Evolutionary conservation across 805 yeast species (phyloP).

Genomic region (Metschnikowia cubensis): DNA sequence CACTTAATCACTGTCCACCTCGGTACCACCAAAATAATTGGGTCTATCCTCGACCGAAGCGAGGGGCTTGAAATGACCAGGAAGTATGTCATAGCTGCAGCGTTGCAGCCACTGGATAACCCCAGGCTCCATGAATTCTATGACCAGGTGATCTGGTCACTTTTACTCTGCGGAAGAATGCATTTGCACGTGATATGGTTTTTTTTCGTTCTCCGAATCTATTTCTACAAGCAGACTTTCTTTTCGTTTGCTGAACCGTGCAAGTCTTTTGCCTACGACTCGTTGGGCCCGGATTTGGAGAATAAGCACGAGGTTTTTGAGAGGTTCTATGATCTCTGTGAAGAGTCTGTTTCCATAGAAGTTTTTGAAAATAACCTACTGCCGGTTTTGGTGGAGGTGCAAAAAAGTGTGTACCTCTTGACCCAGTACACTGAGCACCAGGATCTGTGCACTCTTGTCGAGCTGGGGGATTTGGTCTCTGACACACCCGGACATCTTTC

Average conservation of each 20-base stretch:
- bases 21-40: background rate
- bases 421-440: background rate
- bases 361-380: background rate
- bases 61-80: constrained; percentile 11
- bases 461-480: background rate
- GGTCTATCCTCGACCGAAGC: constrained; percentile 1
- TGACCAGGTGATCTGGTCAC: constrained; percentile 17
- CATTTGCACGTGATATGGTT: constrained; percentile 6
- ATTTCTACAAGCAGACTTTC: constrained; percentile 4
- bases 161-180: constrained; percentile 14
- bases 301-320: constrained; percentile 4
- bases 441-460: background rate
- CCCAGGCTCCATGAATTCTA: constrained; percentile 10
- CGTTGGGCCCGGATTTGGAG: background rate
- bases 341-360: background rate
- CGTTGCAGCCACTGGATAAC: constrained; percentile 12
- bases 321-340: constrained; percentile 4
- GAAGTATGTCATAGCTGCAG: constrained; percentile 13
- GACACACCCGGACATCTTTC: background rate
- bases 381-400: constrained; percentile 6
- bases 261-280: constrained; percentile 4
- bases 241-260: constrained; percentile 4
- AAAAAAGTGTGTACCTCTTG: background rate
- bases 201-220: constrained; percentile 10
- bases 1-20: background rate